Evolutionary conservation across 192 early-diverging fungal genomes (phyloP), one percentile per base, ranked within the genome.

Genomic region (Paraglomus brasilianum): DNA sequence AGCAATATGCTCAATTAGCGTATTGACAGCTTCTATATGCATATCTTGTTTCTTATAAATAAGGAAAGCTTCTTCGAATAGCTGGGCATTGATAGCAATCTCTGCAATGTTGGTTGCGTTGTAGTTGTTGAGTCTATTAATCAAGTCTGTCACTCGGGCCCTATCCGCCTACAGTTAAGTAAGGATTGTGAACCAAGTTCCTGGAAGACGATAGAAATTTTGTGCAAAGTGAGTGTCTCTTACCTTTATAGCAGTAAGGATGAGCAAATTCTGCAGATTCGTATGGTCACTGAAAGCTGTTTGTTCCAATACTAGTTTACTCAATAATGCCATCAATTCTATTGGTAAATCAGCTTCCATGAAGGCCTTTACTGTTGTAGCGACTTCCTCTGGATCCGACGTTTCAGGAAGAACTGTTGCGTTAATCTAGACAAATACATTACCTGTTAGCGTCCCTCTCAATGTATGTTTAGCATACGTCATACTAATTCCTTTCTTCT

Each of bases 91-190:
- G 75, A 97, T 87, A 71, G 93, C 95, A 59, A 98, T 93, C 66
- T 93, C 90, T 8, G 97, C 97, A 83, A 99, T 95, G 75, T 99
- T 95, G 3, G 94, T 91, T 1, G 95, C 96, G 75, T 99, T 95
- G 77, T 87, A 98, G 86, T 97, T 98, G 72, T 93, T 87, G 44
- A 99, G 84, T 41, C 94, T 90, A n/a, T 83, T 87, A 63, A 99
- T 90, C 70, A 95, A 99, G 60, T 97, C 95, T 83, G 96, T 97
- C 14, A 99, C 97, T 66, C 92, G 87, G 45, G 87, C 66, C 47
- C 89, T 89, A 76, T 97, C 93, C n/a, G 94, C 91, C 81, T 89
- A 15, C 6, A 51, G 14, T 22, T 64, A 39, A 24, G 4, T 22
- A 21, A 43, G 19, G 8, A 24, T 10, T 9, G 6, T 51, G 56